Evolutionary conservation across 2,329 filamentous ascomycete genomes (phyloP), one percentile per base, ranked within the genome.

Genomic region (Chaetothyriales sp.): DNA sequence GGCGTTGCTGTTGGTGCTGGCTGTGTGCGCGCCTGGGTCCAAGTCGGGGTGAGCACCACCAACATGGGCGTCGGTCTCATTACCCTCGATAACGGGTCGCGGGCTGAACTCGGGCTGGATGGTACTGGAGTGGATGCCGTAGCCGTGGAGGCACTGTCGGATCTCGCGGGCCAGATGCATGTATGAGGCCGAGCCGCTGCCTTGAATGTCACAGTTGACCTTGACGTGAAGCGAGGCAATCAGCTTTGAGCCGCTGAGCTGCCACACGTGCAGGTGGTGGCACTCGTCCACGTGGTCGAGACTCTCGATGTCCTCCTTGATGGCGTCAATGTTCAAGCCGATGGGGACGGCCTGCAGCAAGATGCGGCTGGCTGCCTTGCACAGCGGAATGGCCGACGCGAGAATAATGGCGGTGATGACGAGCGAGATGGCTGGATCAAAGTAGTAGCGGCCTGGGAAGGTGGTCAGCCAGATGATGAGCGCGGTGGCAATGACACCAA

Each of bases 241-340:
- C 32, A 95, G 75, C 71, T 95, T 95, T 49, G 88, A 92, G 64
- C 96, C 90, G 15, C 85, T 94, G 32, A 98, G 77, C 67, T 96
- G 90, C 92, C 92, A 98, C 55, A 98, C 88, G 65, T 98, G 92
- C 19, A 98, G 76, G 65, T 98, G 90, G 68, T 98, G 92, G 63
- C 88, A 95, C 64, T 84, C 87, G 54, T 92, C 73, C 46, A 98
- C 84, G 43, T 89, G 89, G 0, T 84, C 83, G 5, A 98, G 79
- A 15, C 78, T 71, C 63, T 89, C 79, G 49, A 98, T 95, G 64
- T 98, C 92, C 58, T 90, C 83, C 58, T 87, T 85, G 66, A 98
- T 90, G 53, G 96, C 86, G 57, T 89, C 83, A 51, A 95, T 79
- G 59, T 83, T 82, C 60, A 98, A 81, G 49, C 90, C 85, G 53